A percentile compares a stretch with the other conserved stretches of the same genome.
These are phyloP conservation scores for Bertia moriformis DNA, from an alignment of 2,329 filamentous ascomycete genomes.

Conservation along the genomic window DNA sequence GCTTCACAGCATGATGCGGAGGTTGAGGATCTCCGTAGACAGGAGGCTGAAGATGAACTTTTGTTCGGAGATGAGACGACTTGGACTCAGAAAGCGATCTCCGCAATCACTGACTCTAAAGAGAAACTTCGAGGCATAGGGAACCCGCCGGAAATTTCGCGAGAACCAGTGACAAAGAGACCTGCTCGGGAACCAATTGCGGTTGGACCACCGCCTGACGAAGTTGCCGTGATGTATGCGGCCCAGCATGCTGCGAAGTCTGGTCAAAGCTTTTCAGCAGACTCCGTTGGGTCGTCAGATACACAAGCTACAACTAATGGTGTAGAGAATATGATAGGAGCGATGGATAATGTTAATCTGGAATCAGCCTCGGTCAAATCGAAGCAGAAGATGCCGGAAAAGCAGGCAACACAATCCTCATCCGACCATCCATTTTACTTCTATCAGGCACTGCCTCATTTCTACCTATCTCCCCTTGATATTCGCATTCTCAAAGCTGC, in stretches of 20 bases:
- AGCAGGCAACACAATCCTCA: slow-evolving; percentile 3
- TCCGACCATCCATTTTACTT: slow-evolving; percentile 48
- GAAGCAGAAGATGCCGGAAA: background rate
- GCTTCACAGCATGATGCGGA: slow-evolving; percentile 47
- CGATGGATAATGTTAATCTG: slow-evolving; percentile 2
- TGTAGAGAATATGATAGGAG: slow-evolving; percentile 2
- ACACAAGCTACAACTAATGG: slow-evolving; percentile 4
- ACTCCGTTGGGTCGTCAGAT: slow-evolving; percentile 4
- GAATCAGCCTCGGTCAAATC: background rate
- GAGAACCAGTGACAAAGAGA: slow-evolving; percentile 31
- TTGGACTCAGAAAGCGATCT: slow-evolving; percentile 55
- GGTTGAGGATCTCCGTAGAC: slow-evolving; percentile 41
- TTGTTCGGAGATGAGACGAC: slow-evolving; percentile 62
- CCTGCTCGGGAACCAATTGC: slow-evolving; percentile 29
- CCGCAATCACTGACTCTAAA: slow-evolving; percentile 45
- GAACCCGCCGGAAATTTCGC: slow-evolving; percentile 39
- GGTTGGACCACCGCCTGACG: slow-evolving; percentile 26
- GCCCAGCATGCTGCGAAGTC: slow-evolving; percentile 29
- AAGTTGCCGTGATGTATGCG: slow-evolving; percentile 33
- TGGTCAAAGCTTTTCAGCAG: slow-evolving; percentile 18
- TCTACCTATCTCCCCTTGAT: slow-evolving; percentile 58
- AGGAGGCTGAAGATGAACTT: slow-evolving; percentile 56
- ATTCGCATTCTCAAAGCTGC: slow-evolving; percentile 60
- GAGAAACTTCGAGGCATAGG: slow-evolving; percentile 51
- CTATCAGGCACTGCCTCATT: slow-evolving; percentile 58